A percentile compares a stretch with the other conserved stretches of the same genome.
Evolutionary conservation across 768 basidiomycete species (phyloP).

Genomic region (Neoboletus magnificus): DNA sequence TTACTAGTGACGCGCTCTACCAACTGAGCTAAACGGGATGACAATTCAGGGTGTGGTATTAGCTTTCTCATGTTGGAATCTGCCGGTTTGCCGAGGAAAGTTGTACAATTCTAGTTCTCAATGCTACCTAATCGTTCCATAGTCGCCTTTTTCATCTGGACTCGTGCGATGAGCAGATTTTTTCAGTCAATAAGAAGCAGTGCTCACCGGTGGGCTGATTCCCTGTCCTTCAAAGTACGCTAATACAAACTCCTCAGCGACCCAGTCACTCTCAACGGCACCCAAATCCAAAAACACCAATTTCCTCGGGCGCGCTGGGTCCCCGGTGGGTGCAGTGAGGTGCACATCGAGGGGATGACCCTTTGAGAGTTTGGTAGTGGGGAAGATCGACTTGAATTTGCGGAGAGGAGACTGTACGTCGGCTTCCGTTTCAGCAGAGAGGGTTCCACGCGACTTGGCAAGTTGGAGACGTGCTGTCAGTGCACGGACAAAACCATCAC

Average conservation of each 20-base stretch:
- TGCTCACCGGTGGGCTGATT: slow-evolving; percentile 67
- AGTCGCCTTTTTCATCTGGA: slow-evolving; percentile 29
- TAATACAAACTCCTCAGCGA: slow-evolving; percentile 67
- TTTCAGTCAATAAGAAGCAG: not conserved
- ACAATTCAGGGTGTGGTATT: not conserved
- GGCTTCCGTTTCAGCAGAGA: slow-evolving; percentile 59
- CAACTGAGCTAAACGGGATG: slow-evolving; percentile 40
- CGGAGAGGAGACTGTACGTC: slow-evolving; percentile 60
- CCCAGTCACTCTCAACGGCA: slow-evolving; percentile 67
- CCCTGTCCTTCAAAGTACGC: slow-evolving; percentile 73
- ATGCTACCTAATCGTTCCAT: slow-evolving; percentile 23
- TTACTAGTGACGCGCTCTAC: slow-evolving; percentile 72
- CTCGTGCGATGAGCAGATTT: not conserved
- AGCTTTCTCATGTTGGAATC: not conserved
- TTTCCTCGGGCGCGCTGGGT: slow-evolving; percentile 46
- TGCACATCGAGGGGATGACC: slow-evolving; percentile 67
- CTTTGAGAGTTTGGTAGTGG: slow-evolving; percentile 64
- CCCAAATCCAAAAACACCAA: slow-evolving; percentile 74
- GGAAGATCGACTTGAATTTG: slow-evolving; percentile 74
- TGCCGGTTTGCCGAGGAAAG: not conserved
- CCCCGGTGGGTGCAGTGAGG: slow-evolving; percentile 50
- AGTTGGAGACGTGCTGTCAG: slow-evolving; percentile 58
- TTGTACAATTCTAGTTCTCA: slow-evolving; percentile 12
- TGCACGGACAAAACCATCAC: slow-evolving; percentile 80
- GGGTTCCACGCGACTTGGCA: slow-evolving; percentile 46